A percentile compares a stretch with the other conserved stretches of the same genome.
Conservation (phyloP, 2,329 filamentous ascomycete species). For the Tolypocladium pustulatum region DNA sequence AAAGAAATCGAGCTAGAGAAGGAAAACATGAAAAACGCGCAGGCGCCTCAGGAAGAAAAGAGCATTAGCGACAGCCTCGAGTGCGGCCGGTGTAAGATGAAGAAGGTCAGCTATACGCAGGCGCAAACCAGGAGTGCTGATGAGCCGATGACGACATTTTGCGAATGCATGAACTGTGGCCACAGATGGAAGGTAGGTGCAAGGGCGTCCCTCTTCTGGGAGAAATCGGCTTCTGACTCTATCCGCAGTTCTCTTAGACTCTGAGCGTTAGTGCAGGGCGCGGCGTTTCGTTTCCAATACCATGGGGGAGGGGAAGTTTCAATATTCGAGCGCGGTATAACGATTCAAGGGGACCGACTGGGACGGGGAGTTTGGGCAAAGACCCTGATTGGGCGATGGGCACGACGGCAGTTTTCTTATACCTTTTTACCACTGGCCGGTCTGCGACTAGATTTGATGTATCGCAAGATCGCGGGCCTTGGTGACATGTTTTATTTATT, state of each 20-base stretch:
- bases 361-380: neutral
- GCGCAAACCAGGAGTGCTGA: constrained; percentile 93
- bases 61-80: constrained; percentile 79
- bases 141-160: constrained; percentile 79
- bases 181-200: constrained; percentile 59
- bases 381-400: neutral
- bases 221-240: neutral
- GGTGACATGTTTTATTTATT: neutral
- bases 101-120: constrained; percentile 91
- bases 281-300: constrained; percentile 9
- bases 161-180: constrained; percentile 59
- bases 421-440: neutral
- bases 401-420: neutral
- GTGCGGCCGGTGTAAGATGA: constrained; percentile 86
- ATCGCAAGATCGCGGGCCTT: neutral
- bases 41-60: constrained; percentile 87
- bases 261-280: neutral
- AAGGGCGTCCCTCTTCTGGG: neutral
- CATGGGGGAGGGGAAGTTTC: neutral
- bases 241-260: constrained; percentile 12
- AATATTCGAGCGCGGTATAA: neutral
- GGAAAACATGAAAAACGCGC: constrained; percentile 95
- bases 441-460: neutral
- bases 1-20: constrained; percentile 68
- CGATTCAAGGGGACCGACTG: neutral